Evolutionary conservation across 768 basidiomycete species (phyloP), one percentile per base, ranked within the genome.

Genomic region (Epithele typhae): DNA sequence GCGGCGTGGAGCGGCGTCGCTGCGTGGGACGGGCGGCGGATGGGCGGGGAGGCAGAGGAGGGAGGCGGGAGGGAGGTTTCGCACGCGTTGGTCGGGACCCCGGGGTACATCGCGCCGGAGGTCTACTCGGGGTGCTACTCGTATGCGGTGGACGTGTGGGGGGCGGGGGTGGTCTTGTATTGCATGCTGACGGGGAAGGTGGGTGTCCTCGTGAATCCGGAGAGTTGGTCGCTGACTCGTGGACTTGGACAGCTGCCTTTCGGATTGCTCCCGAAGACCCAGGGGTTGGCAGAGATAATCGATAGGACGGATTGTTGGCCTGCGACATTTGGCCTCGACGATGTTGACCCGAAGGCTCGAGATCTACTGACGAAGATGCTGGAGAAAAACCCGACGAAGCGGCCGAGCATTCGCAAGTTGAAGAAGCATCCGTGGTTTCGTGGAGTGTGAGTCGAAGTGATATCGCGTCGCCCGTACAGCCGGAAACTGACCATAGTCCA

Each of bases 41-140:
- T n/a, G 37, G 24, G 34, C 7, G 32, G 46, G 23, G 18, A 43
- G 10, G 25, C 18, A 33, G 45, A 37, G 1, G 40, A 17, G 45
- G n/a, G n/a, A n/a, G n/a, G n/a, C n/a, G n/a, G n/a, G n/a, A n/a
- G n/a, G n/a, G 46, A 49, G 27, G 25, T 25, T 23, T 49, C 47
- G 14, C 40, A 46, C 46, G 48, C 51, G 25, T 21, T 52, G 32
- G 46, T 53, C 14, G 71, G 73, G 30, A 74, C 72, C 35, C 70
- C 71, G 8, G 71, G 70, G 49, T 75, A 70, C 67, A 69, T 71
- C 65, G 68, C 73, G 12, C 73, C 73, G 5, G 73, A 75, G 52
- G 67, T 75, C 6, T 69, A 65, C 43, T 64, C 67, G 42, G 67
- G 71, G 48, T 66, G 68, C 47, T 74, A 74, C 55, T 69, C 69